Evolutionary conservation across 345 rosid genomes (phyloP).

Genomic region (Viola odorata): DNA sequence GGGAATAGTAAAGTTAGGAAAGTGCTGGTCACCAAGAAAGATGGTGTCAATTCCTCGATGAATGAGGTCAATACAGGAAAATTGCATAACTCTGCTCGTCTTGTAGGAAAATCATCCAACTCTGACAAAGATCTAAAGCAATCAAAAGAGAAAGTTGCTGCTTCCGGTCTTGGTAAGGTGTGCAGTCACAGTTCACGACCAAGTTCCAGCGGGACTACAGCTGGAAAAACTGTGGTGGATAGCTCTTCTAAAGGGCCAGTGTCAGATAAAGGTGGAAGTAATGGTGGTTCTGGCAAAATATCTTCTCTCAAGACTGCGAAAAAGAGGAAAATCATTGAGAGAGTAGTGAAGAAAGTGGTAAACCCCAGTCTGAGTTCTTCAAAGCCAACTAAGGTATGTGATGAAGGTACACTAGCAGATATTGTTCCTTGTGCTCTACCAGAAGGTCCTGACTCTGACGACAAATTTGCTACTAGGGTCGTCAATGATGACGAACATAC

Average conservation of each 20-base stretch:
- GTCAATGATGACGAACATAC: slow-evolving; percentile 19
- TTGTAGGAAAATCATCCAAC: slow-evolving; percentile 20
- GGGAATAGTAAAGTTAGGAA: slow-evolving; percentile 52
- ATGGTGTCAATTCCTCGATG: slow-evolving; percentile 19
- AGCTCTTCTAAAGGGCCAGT: slow-evolving; percentile 19
- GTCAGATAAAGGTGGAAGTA: slow-evolving; percentile 31
- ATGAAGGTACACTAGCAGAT: slow-evolving; percentile 19
- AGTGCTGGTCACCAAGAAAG: slow-evolving; percentile 24
- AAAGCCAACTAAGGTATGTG: slow-evolving; percentile 18
- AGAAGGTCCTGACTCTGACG: slow-evolving; percentile 16
- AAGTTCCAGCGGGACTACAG: slow-evolving; percentile 22
- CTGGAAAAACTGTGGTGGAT: slow-evolving; percentile 18
- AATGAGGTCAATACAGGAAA: slow-evolving; percentile 17
- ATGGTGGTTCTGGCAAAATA: slow-evolving; percentile 25
- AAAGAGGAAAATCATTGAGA: slow-evolving; percentile 54
- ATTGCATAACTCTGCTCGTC: slow-evolving; percentile 18
- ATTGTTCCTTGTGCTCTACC: slow-evolving; percentile 11
- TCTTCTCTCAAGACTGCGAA: slow-evolving; percentile 33
- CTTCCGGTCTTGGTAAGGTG: slow-evolving; percentile 18
- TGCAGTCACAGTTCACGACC: slow-evolving; percentile 18
- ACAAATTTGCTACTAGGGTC: slow-evolving; percentile 21
- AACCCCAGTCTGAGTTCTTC: slow-evolving; percentile 15
- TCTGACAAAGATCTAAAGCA: slow-evolving; percentile 30
- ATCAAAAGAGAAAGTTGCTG: slow-evolving; percentile 24
- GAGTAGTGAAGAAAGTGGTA: slow-evolving; percentile 29